Conservation (phyloP, 257 asterid species). For the Handroanthus guayacan region DNA sequence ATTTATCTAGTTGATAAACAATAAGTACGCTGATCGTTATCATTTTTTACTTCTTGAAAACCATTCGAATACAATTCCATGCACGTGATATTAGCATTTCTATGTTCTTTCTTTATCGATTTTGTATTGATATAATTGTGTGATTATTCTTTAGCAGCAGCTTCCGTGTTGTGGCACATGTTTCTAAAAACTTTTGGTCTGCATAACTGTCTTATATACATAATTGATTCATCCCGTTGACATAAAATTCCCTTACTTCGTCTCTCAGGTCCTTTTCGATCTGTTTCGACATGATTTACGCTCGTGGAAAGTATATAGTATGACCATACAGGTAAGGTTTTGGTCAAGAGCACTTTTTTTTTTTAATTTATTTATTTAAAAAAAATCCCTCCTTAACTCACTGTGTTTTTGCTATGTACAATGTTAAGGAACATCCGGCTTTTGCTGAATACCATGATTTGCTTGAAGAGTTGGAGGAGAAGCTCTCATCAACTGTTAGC, state of each 20-base stretch:
- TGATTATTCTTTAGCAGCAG: neutral
- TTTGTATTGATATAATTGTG: neutral
- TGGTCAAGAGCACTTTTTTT: conserved; percentile 16
- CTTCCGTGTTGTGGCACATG: neutral
- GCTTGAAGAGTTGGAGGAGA: conserved; percentile 83
- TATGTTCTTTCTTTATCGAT: neutral
- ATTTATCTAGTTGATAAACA: neutral
- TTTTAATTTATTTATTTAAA: neutral
- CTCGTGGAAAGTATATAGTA: conserved; percentile 89
- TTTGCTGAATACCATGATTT: conserved; percentile 81
- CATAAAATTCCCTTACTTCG: conserved; percentile 27
- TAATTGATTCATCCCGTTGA: conserved; percentile 18
- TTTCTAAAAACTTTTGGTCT: neutral
- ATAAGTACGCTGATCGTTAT: neutral
- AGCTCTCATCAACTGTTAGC: conserved; percentile 58
- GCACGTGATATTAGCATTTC: neutral
- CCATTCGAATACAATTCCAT: conserved; percentile 2
- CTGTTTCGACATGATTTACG: conserved; percentile 86
- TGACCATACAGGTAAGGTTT: conserved; percentile 73
- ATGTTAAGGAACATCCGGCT: conserved; percentile 68
- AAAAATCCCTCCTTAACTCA: neutral
- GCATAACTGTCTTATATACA: neutral
- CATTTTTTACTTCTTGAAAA: neutral
- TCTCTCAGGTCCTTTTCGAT: conserved; percentile 85
- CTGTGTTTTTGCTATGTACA: conserved; percentile 19